These are phyloP conservation scores for Penicillium crystallinum DNA, from an alignment of 495 filamentous ascomycete genomes.

Conservation along the genomic window DNA sequence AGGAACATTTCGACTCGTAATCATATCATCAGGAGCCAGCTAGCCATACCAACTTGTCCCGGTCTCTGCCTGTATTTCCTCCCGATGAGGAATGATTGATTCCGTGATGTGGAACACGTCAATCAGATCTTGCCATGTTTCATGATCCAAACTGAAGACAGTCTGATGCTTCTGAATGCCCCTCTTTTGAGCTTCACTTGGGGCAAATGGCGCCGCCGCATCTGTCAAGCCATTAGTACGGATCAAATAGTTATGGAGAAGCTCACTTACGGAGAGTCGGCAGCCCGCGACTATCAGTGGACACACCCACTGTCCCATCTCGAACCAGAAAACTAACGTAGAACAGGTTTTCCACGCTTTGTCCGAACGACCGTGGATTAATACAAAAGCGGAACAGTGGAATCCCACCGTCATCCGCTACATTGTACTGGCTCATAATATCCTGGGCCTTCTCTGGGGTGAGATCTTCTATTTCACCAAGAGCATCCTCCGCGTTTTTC, in stretches of 20 bases:
- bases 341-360: conserved; percentile 96
- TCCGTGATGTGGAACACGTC: conserved; percentile 67
- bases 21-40: not conserved
- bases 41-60: conserved; percentile 75
- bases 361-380: conserved; percentile 85
- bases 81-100: conserved; percentile 79
- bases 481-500: conserved; percentile 24
- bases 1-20: conserved; percentile 2
- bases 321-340: conserved; percentile 91
- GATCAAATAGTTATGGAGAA: not conserved
- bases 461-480: conserved; percentile 27
- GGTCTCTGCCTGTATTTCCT: conserved; percentile 50
- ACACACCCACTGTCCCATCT: conserved; percentile 70
- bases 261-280: conserved; percentile 65
- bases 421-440: conserved; percentile 48
- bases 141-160: conserved; percentile 78
- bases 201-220: conserved; percentile 32
- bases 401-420: conserved; percentile 60
- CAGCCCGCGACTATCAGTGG: conserved; percentile 56
- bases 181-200: conserved; percentile 42
- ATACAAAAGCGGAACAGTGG: conserved; percentile 78
- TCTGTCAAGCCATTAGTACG: conserved; percentile 32
- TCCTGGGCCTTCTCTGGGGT: conserved; percentile 31
- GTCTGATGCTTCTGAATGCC: conserved; percentile 69
- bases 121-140: conserved; percentile 72